Conservation (phyloP, 1,284 basidiomycete genomes). For the Paramarasmius palmivorus region DNA sequence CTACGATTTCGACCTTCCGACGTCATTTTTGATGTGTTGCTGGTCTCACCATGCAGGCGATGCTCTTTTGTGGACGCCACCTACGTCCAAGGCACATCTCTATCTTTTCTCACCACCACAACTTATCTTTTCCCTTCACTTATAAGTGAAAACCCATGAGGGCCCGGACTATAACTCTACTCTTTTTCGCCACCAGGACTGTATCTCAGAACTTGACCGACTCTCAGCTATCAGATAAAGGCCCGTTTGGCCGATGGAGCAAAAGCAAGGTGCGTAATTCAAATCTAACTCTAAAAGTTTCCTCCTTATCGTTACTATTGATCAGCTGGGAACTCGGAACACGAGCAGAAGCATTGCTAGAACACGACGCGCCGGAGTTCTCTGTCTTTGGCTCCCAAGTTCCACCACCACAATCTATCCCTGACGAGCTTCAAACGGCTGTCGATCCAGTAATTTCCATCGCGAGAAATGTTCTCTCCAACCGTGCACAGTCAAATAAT, state of each 20-base stretch:
- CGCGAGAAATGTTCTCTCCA: conserved; percentile 53
- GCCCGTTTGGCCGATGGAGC: conserved; percentile 29
- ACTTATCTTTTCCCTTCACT: no score
- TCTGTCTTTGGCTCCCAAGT: conserved; percentile 44
- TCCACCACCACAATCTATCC: conserved; percentile 41
- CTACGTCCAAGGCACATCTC: no score
- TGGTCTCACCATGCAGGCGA: no score
- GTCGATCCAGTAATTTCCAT: conserved; percentile 60
- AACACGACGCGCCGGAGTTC: conserved; percentile 49
- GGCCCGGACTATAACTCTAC: not conserved
- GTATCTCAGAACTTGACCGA: conserved; percentile 26
- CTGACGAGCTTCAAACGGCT: conserved; percentile 32
- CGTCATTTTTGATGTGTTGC: no score
- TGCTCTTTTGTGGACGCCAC: no score
- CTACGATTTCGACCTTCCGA: no score
- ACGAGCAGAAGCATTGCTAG: conserved; percentile 57
- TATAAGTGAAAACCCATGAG: no score
- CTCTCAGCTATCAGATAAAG: conserved; percentile 21
- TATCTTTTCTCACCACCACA: no score
- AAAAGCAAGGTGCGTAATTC: conserved; percentile 30
- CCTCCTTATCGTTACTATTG: not conserved
- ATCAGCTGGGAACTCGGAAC: conserved; percentile 71
- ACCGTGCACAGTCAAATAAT: conserved; percentile 39
- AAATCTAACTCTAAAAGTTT: not conserved
- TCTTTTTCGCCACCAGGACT: conserved; percentile 11